Percentiles rank a stretch among this genome's conserved stretches.
Evolutionary conservation across 2,329 filamentous ascomycete species (phyloP).

Genomic region (Hymenoscyphus albidus): DNA sequence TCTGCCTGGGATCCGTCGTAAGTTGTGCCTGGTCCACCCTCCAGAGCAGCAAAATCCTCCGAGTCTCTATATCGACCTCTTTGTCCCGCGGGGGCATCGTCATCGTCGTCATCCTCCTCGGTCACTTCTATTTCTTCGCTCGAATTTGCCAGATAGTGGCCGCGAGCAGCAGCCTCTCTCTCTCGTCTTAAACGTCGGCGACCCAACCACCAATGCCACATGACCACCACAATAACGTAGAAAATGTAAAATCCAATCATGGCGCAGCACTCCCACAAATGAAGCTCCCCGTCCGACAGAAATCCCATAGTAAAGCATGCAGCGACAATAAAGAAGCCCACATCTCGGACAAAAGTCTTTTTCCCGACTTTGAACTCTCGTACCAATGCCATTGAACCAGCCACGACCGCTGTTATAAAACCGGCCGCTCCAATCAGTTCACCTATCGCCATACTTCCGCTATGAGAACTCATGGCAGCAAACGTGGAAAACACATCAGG

Average conservation of each 20-base stretch:
- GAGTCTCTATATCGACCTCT: conserved; percentile 26
- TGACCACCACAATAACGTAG: conserved; percentile 83
- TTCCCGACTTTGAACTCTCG: conserved; percentile 87
- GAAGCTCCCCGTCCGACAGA: conserved; percentile 76
- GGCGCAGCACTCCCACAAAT: conserved; percentile 80
- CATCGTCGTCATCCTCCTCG: conserved; percentile 61
- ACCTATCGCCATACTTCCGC: conserved; percentile 92
- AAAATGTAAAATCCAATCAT: conserved; percentile 93
- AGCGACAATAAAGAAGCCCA: conserved; percentile 86
- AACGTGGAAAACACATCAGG: conserved; percentile 99
- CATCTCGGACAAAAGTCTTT: conserved; percentile 86
- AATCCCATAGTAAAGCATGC: conserved; percentile 85
- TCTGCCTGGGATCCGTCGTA: conserved; percentile 35
- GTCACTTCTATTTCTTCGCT: conserved; percentile 51
- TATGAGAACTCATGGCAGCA: conserved; percentile 94
- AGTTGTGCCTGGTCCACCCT: conserved; percentile 39
- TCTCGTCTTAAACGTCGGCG: conserved; percentile 57
- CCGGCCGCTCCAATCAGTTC: conserved; percentile 92
- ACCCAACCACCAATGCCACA: conserved; percentile 84
- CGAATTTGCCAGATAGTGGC: conserved; percentile 63
- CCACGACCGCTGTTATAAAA: conserved; percentile 95
- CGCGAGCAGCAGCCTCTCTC: conserved; percentile 67
- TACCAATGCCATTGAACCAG: conserved; percentile 96
- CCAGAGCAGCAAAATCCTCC: conserved; percentile 34
- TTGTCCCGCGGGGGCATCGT: conserved; percentile 43